phyloP scores from a whole-genome alignment of 2,329 filamentous ascomycete genomes.

The Coniochaeta sp. region DNA sequence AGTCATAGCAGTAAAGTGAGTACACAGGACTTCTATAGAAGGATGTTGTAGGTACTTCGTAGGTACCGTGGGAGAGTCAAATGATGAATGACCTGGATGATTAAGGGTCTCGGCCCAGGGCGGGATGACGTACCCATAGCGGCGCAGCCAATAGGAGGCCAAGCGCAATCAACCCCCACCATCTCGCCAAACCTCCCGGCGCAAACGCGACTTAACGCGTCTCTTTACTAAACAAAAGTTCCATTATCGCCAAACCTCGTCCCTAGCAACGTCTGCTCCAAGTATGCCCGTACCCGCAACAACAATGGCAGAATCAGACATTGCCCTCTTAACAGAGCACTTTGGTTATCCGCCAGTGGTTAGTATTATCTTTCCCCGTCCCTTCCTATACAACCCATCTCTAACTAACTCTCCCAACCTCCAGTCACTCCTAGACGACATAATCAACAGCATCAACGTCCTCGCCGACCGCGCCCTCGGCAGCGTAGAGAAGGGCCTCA shows the following conservation, averaged over 20 bases:
- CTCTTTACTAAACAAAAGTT: neutral
- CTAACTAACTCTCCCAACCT: slow-evolving; percentile 26
- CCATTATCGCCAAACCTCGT: neutral
- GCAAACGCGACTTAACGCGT: slow-evolving; percentile 3
- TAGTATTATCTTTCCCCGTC: slow-evolving; percentile 27
- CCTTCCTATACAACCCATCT: slow-evolving; percentile 1
- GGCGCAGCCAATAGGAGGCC: neutral
- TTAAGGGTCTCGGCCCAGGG: neutral
- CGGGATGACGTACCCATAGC: slow-evolving; percentile 4
- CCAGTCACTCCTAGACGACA: slow-evolving; percentile 90
- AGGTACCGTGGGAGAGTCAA: neutral
- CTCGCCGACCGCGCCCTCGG: slow-evolving; percentile 85
- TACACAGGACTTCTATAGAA: too few relatives aligned
- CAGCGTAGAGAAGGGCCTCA: slow-evolving; percentile 76
- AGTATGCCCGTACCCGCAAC: too few relatives aligned
- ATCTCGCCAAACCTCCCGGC: neutral
- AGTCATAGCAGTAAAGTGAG: too few relatives aligned
- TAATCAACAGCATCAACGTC: slow-evolving; percentile 94
- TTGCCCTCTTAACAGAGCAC: slow-evolving; percentile 83
- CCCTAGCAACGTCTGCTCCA: neutral
- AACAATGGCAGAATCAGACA: slow-evolving; percentile 35
- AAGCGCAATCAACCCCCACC: neutral
- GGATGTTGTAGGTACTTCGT: too few relatives aligned
- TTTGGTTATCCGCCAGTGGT: slow-evolving; percentile 91
- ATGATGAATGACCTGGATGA: neutral